Conservation (phyloP, 225 moss, liverwort and hornwort genomes). For the Sphagnum tenellum region DNA sequence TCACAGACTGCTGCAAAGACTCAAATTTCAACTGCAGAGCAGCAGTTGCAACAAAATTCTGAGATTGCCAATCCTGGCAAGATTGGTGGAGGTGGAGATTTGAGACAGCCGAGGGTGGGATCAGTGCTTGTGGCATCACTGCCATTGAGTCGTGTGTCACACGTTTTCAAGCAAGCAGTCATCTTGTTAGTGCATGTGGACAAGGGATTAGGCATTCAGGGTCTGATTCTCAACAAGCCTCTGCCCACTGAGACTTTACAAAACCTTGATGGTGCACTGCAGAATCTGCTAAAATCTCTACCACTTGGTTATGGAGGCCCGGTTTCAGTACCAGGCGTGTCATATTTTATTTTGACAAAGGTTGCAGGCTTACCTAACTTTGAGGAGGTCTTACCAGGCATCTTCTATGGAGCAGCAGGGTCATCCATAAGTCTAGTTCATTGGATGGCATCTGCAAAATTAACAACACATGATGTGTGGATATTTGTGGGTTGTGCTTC, state of each 20-base stretch:
- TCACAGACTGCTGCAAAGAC: too few relatives aligned
- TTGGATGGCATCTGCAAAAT: constrained; percentile 7
- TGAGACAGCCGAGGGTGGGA: neutral
- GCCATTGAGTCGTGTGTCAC: constrained; percentile 2
- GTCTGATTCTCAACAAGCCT: constrained; percentile 24
- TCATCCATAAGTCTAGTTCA: constrained; percentile 6
- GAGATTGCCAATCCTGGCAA: too few relatives aligned
- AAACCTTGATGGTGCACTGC: constrained; percentile 3
- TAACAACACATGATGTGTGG: constrained; percentile 22
- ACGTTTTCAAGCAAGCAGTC: constrained; percentile 5
- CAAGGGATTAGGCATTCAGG: constrained; percentile 7
- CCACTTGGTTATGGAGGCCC: constrained; percentile 30
- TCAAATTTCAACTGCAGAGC: too few relatives aligned
- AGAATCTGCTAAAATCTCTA: constrained; percentile 5
- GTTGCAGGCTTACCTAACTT: constrained; percentile 7
- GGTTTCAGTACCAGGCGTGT: constrained; percentile 8
- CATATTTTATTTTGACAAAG: constrained; percentile 17
- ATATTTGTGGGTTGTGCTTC: constrained; percentile 22
- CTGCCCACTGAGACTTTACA: constrained; percentile 9
- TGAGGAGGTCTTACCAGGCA: constrained; percentile 16
- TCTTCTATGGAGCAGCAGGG: constrained; percentile 7
- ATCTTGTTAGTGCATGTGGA: constrained; percentile 11
- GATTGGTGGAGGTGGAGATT: neutral
- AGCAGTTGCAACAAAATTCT: too few relatives aligned
- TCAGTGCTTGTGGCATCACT: constrained; percentile 8